Percentiles rank a stretch among this genome's conserved stretches.
Evolutionary conservation across 495 filamentous ascomycete genomes (phyloP).

Genomic region (Aspergillus bertholletiae): DNA sequence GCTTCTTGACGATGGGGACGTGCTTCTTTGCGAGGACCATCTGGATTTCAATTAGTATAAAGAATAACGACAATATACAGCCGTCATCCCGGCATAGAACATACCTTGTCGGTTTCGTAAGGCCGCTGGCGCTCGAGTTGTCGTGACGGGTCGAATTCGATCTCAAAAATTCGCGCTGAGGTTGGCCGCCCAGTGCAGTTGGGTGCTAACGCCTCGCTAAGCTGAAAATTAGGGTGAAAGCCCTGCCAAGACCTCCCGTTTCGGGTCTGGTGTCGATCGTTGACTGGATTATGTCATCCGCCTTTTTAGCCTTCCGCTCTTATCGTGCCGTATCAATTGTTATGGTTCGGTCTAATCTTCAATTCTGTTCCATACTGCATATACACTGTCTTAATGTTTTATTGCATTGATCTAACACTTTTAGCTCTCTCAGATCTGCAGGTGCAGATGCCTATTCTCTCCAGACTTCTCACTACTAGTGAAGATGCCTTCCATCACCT

Average conservation of each 20-base stretch:
- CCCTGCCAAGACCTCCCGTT: slow-evolving; percentile 24
- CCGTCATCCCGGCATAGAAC: not conserved
- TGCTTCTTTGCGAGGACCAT: slow-evolving; percentile 99
- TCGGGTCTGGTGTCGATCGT: not conserved
- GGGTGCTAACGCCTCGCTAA: slow-evolving; percentile 42
- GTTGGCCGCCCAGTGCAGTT: slow-evolving; percentile 23
- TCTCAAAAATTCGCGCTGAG: slow-evolving; percentile 40
- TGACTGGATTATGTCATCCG: not conserved
- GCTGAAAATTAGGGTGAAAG: slow-evolving; percentile 28
- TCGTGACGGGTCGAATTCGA: slow-evolving; percentile 44
- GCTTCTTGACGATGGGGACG: slow-evolving; percentile 99
- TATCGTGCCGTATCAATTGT: not conserved
- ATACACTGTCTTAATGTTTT: no score
- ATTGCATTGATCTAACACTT: no score
- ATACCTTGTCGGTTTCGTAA: slow-evolving; percentile 46
- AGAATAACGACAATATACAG: slow-evolving; percentile 1
- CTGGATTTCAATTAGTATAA: slow-evolving; percentile 40
- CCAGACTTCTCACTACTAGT: slow-evolving; percentile 58
- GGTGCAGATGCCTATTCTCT: slow-evolving; percentile 30
- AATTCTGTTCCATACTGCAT: no score
- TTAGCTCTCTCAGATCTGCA: slow-evolving; percentile 20
- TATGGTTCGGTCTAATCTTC: no score
- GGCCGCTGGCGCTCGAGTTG: slow-evolving; percentile 48
- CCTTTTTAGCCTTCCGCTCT: not conserved
- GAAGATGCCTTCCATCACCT: slow-evolving; percentile 64